These are phyloP conservation scores for Adansonia rubrostipa DNA, from an alignment of 441 rosid species.

Conservation along the genomic window DNA sequence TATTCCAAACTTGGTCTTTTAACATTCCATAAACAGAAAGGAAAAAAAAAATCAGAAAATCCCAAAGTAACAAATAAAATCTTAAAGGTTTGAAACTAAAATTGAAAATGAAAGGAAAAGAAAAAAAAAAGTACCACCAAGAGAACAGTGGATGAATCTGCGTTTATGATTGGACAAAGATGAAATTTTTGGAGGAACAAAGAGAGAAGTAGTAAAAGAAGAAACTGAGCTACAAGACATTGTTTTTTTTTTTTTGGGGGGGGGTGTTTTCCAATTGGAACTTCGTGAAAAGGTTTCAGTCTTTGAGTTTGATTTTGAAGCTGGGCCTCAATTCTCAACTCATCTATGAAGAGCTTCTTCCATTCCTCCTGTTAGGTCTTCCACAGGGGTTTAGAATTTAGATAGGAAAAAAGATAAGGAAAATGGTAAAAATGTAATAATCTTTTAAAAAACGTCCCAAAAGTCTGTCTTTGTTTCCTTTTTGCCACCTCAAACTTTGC, in stretches of 20 bases:
- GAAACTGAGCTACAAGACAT: slow-evolving; percentile 60
- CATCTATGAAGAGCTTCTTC: slow-evolving; percentile 8
- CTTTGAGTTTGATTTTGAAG: slow-evolving; percentile 10
- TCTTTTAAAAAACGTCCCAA: background rate
- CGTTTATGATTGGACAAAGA: slow-evolving; percentile 39
- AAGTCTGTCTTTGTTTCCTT: background rate
- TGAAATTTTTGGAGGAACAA: slow-evolving; percentile 42
- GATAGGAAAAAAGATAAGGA: slow-evolving; percentile 23
- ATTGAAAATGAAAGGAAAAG: background rate
- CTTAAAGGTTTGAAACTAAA: background rate
- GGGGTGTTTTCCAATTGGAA: background rate
- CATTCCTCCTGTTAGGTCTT: background rate
- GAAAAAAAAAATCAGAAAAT: background rate
- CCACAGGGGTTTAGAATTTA: slow-evolving; percentile 8
- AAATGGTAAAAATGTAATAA: slow-evolving; percentile 6
- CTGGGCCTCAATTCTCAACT: background rate
- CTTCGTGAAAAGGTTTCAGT: background rate
- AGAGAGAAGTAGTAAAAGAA: slow-evolving; percentile 45
- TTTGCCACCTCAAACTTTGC: slow-evolving; percentile 21
- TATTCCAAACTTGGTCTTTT: slow-evolving; percentile 8
- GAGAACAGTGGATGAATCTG: slow-evolving; percentile 54
- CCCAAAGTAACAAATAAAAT: background rate
- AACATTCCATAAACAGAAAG: background rate
- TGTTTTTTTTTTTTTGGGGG: background rate
- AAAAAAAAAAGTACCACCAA: slow-evolving; percentile 48